These are phyloP conservation scores for Exobasidium rhododendri DNA, from an alignment of 1,284 basidiomycete genomes.

Conservation along the genomic window DNA sequence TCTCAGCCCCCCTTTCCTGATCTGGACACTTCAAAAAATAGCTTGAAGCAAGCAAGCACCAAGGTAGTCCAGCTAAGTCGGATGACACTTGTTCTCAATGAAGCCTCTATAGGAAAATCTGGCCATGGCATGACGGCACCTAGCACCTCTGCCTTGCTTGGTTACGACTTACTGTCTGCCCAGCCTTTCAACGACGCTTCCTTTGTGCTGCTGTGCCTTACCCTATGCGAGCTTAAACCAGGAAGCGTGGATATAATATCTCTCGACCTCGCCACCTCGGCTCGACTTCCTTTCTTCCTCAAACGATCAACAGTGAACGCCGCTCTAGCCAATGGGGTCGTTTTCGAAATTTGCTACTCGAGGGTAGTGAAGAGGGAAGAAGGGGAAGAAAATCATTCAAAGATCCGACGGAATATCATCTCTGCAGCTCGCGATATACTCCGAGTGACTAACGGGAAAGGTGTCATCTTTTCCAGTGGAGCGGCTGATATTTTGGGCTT, in stretches of 20 bases:
- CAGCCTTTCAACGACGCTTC: constrained; percentile 68
- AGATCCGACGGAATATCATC: constrained; percentile 40
- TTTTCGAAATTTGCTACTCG: constrained; percentile 73
- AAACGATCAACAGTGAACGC: constrained; percentile 77
- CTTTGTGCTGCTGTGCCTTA: constrained; percentile 74
- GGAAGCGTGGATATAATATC: constrained; percentile 77
- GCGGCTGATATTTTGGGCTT: constrained; percentile 35
- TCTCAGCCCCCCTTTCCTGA: constrained; percentile 40
- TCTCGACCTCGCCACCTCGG: constrained; percentile 69
- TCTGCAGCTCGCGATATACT: constrained; percentile 43
- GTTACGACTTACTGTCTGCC: constrained; percentile 74
- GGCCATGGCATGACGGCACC: constrained; percentile 39
- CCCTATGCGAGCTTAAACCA: constrained; percentile 72
- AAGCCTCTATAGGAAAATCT: constrained; percentile 37
- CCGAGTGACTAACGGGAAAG: constrained; percentile 49
- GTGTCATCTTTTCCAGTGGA: constrained; percentile 44
- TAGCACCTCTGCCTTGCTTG: constrained; percentile 49
- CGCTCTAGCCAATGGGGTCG: constrained; percentile 75
- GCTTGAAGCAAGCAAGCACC: background rate
- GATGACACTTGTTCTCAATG: constrained; percentile 49
- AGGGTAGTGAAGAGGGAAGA: constrained; percentile 18
- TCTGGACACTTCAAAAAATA: constrained; percentile 31
- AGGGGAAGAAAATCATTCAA: background rate
- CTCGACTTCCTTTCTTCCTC: constrained; percentile 73
- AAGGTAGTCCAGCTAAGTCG: constrained; percentile 45